Evolutionary conservation across 2,329 filamentous ascomycete species (phyloP).

Genomic region (Plenodomus biglobosus): DNA sequence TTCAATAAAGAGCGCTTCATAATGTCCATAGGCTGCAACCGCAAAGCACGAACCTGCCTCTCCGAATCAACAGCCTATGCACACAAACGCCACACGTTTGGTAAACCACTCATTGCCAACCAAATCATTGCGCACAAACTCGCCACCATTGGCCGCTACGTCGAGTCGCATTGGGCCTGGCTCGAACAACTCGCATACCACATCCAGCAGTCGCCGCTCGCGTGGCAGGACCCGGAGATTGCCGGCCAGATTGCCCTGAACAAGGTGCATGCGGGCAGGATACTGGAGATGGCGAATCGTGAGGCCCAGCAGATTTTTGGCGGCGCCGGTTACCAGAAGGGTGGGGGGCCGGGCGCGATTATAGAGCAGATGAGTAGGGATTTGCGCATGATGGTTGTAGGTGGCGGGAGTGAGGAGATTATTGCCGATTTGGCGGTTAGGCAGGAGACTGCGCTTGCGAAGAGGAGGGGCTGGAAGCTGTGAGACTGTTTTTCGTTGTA

Average conservation of each 20-base stretch:
- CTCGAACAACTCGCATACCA: slow-evolving; percentile 63
- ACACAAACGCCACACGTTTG: slow-evolving; percentile 59
- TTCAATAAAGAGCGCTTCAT: slow-evolving; percentile 59
- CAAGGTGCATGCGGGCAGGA: slow-evolving; percentile 55
- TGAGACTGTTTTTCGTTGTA: slow-evolving; percentile 19
- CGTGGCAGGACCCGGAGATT: slow-evolving; percentile 44
- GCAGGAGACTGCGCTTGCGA: slow-evolving; percentile 48
- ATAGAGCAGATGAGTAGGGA: slow-evolving; percentile 59
- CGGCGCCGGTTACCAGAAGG: slow-evolving; percentile 55
- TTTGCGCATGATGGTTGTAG: slow-evolving; percentile 57
- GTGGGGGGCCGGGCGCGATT: slow-evolving; percentile 51
- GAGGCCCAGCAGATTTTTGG: slow-evolving; percentile 60
- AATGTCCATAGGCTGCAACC: slow-evolving; percentile 59
- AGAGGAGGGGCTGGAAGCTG: slow-evolving; percentile 50
- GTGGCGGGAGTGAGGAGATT: slow-evolving; percentile 58
- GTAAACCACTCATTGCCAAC: slow-evolving; percentile 58
- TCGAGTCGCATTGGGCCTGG: slow-evolving; percentile 65
- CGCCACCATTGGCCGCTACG: slow-evolving; percentile 59
- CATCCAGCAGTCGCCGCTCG: slow-evolving; percentile 49
- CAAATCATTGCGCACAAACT: slow-evolving; percentile 64
- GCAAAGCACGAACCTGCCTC: slow-evolving; percentile 59
- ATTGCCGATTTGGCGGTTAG: slow-evolving; percentile 56
- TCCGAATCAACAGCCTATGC: slow-evolving; percentile 58
- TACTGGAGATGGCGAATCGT: slow-evolving; percentile 54
- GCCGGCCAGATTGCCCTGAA: slow-evolving; percentile 46